A percentile compares a stretch with the other conserved stretches of the same genome.
phyloP scores from a whole-genome alignment of 1,284 basidiomycete genomes.

The Xanthoconium separans region DNA sequence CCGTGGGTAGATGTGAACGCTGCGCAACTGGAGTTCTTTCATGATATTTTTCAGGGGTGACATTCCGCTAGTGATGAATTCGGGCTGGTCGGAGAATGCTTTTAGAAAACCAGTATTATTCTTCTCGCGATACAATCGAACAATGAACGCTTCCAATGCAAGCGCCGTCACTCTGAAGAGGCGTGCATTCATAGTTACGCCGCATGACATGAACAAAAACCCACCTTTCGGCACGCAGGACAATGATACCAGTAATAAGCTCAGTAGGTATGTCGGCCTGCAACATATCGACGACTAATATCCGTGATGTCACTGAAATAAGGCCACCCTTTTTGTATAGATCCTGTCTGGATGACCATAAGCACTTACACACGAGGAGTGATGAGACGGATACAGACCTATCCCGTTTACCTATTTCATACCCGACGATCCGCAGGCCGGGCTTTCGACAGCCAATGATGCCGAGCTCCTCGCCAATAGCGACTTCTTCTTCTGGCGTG shows the following conservation, averaged over 20 bases:
- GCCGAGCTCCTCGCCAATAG: slow-evolving; percentile 90
- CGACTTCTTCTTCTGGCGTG: slow-evolving; percentile 82
- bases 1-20: slow-evolving; percentile 92
- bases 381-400: slow-evolving; percentile 46
- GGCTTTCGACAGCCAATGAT: slow-evolving; percentile 90
- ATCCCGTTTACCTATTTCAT: slow-evolving; percentile 82
- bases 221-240: slow-evolving; percentile 92
- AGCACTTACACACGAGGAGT: neutral
- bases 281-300: slow-evolving; percentile 96
- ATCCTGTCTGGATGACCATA: slow-evolving; percentile 56
- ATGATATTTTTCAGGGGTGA: slow-evolving; percentile 91
- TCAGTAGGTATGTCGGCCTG: slow-evolving; percentile 81
- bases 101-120: slow-evolving; percentile 92
- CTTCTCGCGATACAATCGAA: slow-evolving; percentile 83
- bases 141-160: slow-evolving; percentile 87
- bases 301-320: slow-evolving; percentile 90
- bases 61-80: slow-evolving; percentile 89
- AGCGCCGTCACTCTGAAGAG: slow-evolving; percentile 73
- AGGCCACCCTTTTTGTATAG: slow-evolving; percentile 88
- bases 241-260: slow-evolving; percentile 87
- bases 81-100: slow-evolving; percentile 96
- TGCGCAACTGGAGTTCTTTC: slow-evolving; percentile 87
- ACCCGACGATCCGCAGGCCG: slow-evolving; percentile 80
- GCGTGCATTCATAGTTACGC: neutral
- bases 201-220: slow-evolving; percentile 6